Evolutionary conservation across 2,329 filamentous ascomycete species (phyloP).

Genomic region (Bimuria novae-zelandiae): DNA sequence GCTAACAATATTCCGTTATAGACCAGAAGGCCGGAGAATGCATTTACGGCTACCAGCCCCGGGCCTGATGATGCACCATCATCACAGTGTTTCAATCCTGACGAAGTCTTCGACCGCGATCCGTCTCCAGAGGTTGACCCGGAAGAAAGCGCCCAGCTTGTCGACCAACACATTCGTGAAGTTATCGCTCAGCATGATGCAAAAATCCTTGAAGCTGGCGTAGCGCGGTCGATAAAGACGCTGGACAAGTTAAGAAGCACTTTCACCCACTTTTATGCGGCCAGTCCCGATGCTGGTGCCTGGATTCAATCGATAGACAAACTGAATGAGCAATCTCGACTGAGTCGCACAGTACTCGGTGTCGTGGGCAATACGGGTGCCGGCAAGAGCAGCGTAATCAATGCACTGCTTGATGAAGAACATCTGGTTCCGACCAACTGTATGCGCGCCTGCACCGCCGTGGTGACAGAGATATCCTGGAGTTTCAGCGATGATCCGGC

Average conservation of each 20-base stretch:
- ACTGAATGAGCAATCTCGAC: conserved; percentile 46
- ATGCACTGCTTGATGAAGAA: conserved; percentile 66
- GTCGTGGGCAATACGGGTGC: conserved; percentile 66
- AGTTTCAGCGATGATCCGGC: conserved; percentile 52
- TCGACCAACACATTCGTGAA: conserved; percentile 31
- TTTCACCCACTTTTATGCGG: conserved; percentile 29
- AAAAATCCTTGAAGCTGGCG: conserved; percentile 47
- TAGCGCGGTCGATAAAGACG: conserved; percentile 44
- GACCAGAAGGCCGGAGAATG: conserved; percentile 38
- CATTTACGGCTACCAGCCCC: background rate
- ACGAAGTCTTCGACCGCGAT: conserved; percentile 24
- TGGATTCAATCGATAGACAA: conserved; percentile 52
- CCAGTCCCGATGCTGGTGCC: conserved; percentile 37
- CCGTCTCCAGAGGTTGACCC: conserved; percentile 11
- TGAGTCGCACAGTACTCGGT: conserved; percentile 57
- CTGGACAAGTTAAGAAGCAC: conserved; percentile 41
- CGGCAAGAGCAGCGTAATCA: conserved; percentile 67
- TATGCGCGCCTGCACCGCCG: conserved; percentile 66
- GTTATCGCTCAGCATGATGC: conserved; percentile 39
- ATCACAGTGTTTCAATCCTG: conserved; percentile 18
- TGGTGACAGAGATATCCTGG: conserved; percentile 64
- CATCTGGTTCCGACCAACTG: conserved; percentile 61
- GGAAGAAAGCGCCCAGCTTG: conserved; percentile 9
- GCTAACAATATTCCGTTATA: background rate
- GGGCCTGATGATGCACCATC: background rate